Base-by-base conservation (phyloP, 768 basidiomycete species). In the Naganishia kalamii region DNA sequence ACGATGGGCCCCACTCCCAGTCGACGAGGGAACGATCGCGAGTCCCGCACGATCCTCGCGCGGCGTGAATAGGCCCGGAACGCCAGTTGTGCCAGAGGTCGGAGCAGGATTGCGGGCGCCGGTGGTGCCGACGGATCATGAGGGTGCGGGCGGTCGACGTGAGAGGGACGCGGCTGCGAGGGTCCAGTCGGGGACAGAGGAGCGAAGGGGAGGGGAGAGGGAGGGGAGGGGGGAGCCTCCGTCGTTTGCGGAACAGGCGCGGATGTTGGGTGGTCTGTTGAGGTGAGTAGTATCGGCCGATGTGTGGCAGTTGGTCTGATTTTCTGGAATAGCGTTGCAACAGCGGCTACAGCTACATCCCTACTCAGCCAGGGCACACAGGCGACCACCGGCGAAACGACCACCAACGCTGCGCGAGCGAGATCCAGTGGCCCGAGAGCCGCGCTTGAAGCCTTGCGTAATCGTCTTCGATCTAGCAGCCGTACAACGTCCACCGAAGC, bases 341-440 rank as follows among this genome's bases (percentile, higher is more conserved):
- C 65, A 13, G 65, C 65, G 44, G 65, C 65, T 30, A 66, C 65
- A 17, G 65, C 65, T 23, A 46, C 64, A 13, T 65, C 64, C 30
- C 57, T 65, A 15, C 64, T 65, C n/a, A 57, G 23, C 37, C 33
- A 40, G 8, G 43, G 43, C 41, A 10, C 51, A 7, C 35, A 25
- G 27, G 25, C 30, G 13, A 48, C 52, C 30, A 29, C 11, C 23
- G 29, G 13, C 30, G 27, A 35, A 61, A 44, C 21, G 29, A 30
- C 29, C 17, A 33, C 41, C 25, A 46, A 3, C 35, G 41, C 52
- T 17, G 7, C 43, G 11, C 15, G 19, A 5, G 8, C 12, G 7
- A 33, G 52, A 10, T 1, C 17, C 1, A 60, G 46, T 35, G 57
- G 54, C 13, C 54, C 64, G 32, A n/a, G 54, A 23, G 47, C 65